These are phyloP conservation scores for Lentinula guzmanii DNA, from an alignment of 768 basidiomycete species.

Conservation along the genomic window DNA sequence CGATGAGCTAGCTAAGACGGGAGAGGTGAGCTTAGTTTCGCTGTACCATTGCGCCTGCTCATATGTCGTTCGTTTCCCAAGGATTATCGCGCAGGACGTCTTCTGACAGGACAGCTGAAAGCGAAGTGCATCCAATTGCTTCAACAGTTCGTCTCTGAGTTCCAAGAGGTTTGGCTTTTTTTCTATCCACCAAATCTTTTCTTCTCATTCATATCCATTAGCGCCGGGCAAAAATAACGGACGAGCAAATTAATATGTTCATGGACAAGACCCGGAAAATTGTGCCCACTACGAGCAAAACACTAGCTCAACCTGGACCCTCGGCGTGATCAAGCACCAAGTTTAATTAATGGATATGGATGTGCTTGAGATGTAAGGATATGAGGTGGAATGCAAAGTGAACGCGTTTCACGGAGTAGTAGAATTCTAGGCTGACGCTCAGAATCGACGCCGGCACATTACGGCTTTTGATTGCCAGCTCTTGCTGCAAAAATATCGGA, in stretches of 20 bases:
- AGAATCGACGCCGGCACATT: too few species aligned
- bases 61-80: slow-evolving; percentile 22
- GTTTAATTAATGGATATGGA: background rate
- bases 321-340: background rate
- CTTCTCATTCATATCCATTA: slow-evolving; percentile 22
- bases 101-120: slow-evolving; percentile 92
- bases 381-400: too few species aligned
- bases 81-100: slow-evolving; percentile 87
- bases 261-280: slow-evolving; percentile 83
- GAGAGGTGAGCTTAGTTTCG: slow-evolving; percentile 46
- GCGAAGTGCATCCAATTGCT: slow-evolving; percentile 77
- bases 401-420: too few species aligned
- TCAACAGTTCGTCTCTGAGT: slow-evolving; percentile 76
- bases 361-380: background rate
- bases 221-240: slow-evolving; percentile 77
- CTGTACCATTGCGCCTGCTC: background rate
- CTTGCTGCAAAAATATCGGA: too few species aligned
- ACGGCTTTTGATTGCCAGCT: too few species aligned
- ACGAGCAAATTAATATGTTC: slow-evolving; percentile 65
- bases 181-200: slow-evolving; percentile 3
- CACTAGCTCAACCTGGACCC: slow-evolving; percentile 9
- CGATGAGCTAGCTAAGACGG: slow-evolving; percentile 72
- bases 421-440: too few species aligned
- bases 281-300: slow-evolving; percentile 44
- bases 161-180: slow-evolving; percentile 59